These are phyloP conservation scores for Pyrenophora graminea DNA, from an alignment of 2,329 filamentous ascomycete species.

Conservation along the genomic window DNA sequence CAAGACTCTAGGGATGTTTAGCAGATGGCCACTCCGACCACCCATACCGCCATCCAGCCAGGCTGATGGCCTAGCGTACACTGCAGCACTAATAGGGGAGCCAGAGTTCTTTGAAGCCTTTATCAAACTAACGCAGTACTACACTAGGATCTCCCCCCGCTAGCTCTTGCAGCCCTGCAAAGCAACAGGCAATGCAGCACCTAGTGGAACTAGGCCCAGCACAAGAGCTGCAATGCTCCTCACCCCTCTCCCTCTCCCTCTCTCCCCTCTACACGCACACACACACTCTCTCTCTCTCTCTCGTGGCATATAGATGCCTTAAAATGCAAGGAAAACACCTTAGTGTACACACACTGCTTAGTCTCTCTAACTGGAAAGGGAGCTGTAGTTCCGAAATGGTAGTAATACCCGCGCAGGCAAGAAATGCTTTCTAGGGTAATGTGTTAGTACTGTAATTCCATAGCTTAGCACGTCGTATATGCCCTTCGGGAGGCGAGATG, in stretches of 20 bases:
- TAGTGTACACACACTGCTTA: neutral
- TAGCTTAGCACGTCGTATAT: constrained; percentile 7
- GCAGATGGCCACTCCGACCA: constrained; percentile 1
- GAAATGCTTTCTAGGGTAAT: constrained; percentile 6
- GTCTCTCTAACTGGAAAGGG: neutral
- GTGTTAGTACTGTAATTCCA: constrained; percentile 4
- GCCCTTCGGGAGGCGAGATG: constrained; percentile 7
- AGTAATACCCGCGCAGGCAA: constrained; percentile 6
- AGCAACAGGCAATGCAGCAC: too few relatives aligned
- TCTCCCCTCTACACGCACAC: too few relatives aligned
- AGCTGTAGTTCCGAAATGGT: constrained; percentile 3
- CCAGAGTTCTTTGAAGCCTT: too few relatives aligned
- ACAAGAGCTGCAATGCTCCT: too few relatives aligned
- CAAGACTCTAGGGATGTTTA: neutral
- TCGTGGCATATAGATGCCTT: constrained; percentile 2
- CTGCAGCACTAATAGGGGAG: too few relatives aligned
- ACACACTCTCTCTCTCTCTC: too few relatives aligned
- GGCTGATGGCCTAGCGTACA: too few relatives aligned
- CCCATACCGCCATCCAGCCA: neutral
- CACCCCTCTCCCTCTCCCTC: too few relatives aligned
- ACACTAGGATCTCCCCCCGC: too few relatives aligned
- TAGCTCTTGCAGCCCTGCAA: too few relatives aligned
- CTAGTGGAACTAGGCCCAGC: too few relatives aligned
- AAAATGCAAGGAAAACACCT: constrained; percentile 2
- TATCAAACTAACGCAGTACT: too few relatives aligned